These are phyloP conservation scores for Tuber calosporum DNA, from an alignment of 495 filamentous ascomycete species.

Conservation along the genomic window DNA sequence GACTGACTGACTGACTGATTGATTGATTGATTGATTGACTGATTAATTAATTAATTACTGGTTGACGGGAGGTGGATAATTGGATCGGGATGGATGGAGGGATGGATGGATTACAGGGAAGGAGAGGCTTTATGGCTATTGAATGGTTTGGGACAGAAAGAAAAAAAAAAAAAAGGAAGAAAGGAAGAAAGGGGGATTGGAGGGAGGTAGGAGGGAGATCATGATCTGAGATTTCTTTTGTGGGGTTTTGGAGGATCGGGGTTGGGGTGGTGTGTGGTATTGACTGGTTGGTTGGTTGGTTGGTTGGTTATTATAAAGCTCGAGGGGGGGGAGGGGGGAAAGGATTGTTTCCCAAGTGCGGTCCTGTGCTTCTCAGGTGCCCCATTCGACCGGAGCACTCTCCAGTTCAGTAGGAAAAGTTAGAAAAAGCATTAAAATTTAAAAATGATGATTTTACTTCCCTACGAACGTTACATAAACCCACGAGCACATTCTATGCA, in stretches of 20 bases:
- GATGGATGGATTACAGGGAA: neutral
- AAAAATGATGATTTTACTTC: neutral
- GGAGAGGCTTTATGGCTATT: constrained; percentile 1
- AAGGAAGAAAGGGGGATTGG: neutral
- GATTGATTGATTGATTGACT: neutral
- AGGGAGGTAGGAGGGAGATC: neutral
- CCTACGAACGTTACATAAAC: neutral
- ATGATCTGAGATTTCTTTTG: neutral
- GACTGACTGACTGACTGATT: neutral
- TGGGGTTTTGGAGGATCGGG: neutral
- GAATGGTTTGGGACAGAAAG: neutral
- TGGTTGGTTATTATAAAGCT: neutral
- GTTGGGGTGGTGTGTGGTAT: neutral
- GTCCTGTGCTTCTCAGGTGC: neutral
- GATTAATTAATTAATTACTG: too few relatives aligned
- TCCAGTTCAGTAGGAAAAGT: neutral
- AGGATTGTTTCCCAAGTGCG: neutral
- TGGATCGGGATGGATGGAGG: neutral
- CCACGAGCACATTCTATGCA: neutral
- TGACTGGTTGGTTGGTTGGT: neutral
- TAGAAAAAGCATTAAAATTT: neutral
- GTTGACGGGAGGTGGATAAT: neutral
- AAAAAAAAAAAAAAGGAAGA: neutral
- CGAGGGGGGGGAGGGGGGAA: neutral
- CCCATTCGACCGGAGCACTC: neutral